phyloP scores from a whole-genome alignment of 2,329 filamentous ascomycete species.

The Arthrinium phaeospermum region DNA sequence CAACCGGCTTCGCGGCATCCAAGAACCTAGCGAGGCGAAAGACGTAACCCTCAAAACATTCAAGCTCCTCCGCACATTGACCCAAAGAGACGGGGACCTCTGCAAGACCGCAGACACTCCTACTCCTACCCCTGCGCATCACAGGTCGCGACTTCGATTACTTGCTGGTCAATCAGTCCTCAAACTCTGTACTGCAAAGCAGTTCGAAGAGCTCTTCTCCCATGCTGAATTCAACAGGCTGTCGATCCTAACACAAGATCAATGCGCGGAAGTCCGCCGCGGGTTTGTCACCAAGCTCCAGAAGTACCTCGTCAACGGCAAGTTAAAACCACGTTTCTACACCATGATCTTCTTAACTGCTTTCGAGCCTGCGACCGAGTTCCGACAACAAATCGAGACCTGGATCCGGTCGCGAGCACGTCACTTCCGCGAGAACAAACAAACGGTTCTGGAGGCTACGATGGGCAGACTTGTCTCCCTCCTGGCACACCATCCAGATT shows the following conservation, averaged over 20 bases:
- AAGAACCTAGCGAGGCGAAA: slow-evolving; percentile 58
- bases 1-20: slow-evolving; percentile 75
- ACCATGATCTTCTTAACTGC: slow-evolving; percentile 89
- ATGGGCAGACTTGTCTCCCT: slow-evolving; percentile 86
- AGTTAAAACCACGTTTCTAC: slow-evolving; percentile 79
- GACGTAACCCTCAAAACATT: slow-evolving; percentile 72
- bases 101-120: slow-evolving; percentile 79
- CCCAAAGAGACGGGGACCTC: slow-evolving; percentile 79
- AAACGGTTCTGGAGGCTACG: slow-evolving; percentile 76
- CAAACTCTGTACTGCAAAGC: slow-evolving; percentile 80
- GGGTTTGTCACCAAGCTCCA: slow-evolving; percentile 86
- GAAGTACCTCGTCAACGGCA: slow-evolving; percentile 81
- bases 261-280: slow-evolving; percentile 72
- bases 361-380: slow-evolving; percentile 79
- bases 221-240: slow-evolving; percentile 80
- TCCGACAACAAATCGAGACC: slow-evolving; percentile 78
- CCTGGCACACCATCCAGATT: slow-evolving; percentile 93
- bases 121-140: too few species aligned
- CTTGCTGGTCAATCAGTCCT: slow-evolving; percentile 80
- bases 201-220: slow-evolving; percentile 76
- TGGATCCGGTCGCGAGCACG: slow-evolving; percentile 87
- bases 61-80: slow-evolving; percentile 77
- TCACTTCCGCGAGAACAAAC: slow-evolving; percentile 63
- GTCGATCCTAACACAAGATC: slow-evolving; percentile 81
- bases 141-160: slow-evolving; percentile 82